Evolutionary conservation across 2,329 filamentous ascomycete species (phyloP).

Genomic region (Ophiostoma triangulosporum): DNA sequence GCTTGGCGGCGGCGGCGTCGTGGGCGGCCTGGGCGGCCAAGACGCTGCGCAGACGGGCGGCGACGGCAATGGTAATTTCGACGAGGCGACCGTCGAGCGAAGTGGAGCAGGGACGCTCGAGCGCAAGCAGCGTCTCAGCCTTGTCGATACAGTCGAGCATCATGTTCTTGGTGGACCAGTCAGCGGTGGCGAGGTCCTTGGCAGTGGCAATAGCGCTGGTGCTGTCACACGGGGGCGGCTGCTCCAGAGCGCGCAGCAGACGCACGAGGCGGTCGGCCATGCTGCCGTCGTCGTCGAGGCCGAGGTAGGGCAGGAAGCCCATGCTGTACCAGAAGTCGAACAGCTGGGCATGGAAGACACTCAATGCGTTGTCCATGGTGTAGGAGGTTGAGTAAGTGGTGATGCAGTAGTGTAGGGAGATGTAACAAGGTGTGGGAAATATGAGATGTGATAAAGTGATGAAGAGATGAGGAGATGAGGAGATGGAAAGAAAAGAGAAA

Average conservation of each 20-base stretch:
- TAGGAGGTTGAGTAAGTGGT: no score
- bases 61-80: constrained; percentile 8
- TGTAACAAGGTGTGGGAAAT: background rate
- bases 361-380: constrained; percentile 4
- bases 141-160: constrained; percentile 11
- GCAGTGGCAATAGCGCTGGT: background rate
- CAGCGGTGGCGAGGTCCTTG: constrained; percentile 3
- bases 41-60: background rate
- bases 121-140: constrained; percentile 4
- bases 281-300: constrained; percentile 3
- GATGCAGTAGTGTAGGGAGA: no score
- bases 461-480: background rate
- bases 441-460: background rate
- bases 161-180: constrained; percentile 9
- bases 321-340: constrained; percentile 12
- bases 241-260: constrained; percentile 7
- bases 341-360: constrained; percentile 7
- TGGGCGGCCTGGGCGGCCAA: no score
- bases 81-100: constrained; percentile 9
- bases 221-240: background rate
- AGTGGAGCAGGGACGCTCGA: background rate
- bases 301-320: constrained; percentile 6
- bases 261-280: background rate
- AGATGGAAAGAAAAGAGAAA: background rate
- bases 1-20: no score